Evolutionary conservation across 768 basidiomycete genomes (phyloP).

Genomic region (Suillus bovinus): DNA sequence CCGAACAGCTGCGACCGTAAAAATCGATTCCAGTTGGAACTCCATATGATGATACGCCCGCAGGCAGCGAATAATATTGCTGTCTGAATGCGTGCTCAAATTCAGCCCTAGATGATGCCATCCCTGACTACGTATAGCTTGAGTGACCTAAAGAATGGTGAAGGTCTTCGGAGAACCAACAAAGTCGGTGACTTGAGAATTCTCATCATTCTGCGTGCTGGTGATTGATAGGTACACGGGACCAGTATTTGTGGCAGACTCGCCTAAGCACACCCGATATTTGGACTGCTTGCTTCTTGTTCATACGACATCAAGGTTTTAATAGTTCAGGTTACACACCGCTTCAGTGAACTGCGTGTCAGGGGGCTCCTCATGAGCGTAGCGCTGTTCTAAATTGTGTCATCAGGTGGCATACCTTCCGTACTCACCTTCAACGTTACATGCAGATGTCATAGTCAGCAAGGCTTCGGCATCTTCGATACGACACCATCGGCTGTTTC

Average conservation of each 20-base stretch:
- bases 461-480: conserved; percentile 92
- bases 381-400: conserved; percentile 94
- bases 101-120: conserved; percentile 85
- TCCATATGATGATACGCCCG: conserved; percentile 97
- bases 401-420: conserved; percentile 94
- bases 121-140: conserved; percentile 85
- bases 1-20: conserved; percentile 38
- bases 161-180: conserved; percentile 88
- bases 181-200: conserved; percentile 46
- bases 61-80: conserved; percentile 32
- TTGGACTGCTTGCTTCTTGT: conserved; percentile 22
- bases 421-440: conserved; percentile 94
- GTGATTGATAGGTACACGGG: conserved; percentile 74
- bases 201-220: neutral
- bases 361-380: conserved; percentile 99
- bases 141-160: conserved; percentile 88
- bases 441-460: conserved; percentile 91
- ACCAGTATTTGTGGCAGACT: conserved; percentile 88
- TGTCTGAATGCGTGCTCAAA: neutral
- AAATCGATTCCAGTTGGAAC: conserved; percentile 86
- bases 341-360: conserved; percentile 92
- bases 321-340: conserved; percentile 91
- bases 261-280: conserved; percentile 97
- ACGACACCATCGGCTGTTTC: conserved; percentile 95
- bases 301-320: neutral